These are phyloP conservation scores for Aspergillus wentii DNA, from an alignment of 495 filamentous ascomycete species.

Conservation along the genomic window DNA sequence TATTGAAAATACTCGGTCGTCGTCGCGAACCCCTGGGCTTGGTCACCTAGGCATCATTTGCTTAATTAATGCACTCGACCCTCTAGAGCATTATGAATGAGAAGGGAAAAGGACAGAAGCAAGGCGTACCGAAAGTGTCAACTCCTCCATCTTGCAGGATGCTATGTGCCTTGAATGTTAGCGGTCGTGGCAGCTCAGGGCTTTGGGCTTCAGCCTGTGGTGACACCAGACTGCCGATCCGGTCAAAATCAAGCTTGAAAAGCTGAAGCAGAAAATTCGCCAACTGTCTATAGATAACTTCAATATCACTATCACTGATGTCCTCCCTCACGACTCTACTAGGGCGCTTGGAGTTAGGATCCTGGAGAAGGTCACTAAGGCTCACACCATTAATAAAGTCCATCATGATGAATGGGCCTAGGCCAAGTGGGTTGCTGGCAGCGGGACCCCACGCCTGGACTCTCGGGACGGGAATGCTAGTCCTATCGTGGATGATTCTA, in stretches of 20 bases:
- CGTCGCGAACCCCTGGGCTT: slow-evolving; percentile 22
- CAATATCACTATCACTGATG: slow-evolving; percentile 17
- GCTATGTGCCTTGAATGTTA: slow-evolving; percentile 28
- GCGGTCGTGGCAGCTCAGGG: slow-evolving; percentile 14
- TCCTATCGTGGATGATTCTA: slow-evolving; percentile 26
- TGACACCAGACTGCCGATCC: slow-evolving; percentile 14
- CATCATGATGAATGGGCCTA: slow-evolving; percentile 44
- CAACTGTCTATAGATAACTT: slow-evolving; percentile 25
- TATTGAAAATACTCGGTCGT: slow-evolving; percentile 30
- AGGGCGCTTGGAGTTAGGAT: slow-evolving; percentile 9
- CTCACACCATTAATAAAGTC: slow-evolving; percentile 36
- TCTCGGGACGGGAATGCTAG: slow-evolving; percentile 38
- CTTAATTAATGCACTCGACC: slow-evolving; percentile 1
- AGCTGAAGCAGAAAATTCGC: slow-evolving; percentile 24
- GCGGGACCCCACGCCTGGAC: slow-evolving; percentile 33
- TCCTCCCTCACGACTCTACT: slow-evolving; percentile 19
- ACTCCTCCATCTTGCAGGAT: slow-evolving; percentile 29
- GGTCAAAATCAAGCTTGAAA: slow-evolving; percentile 21
- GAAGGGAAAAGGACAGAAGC: slow-evolving; percentile 1
- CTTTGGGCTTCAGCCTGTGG: slow-evolving; percentile 8
- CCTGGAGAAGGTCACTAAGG: slow-evolving; percentile 17
- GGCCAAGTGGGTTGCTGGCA: slow-evolving; percentile 25
- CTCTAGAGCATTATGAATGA: background rate
- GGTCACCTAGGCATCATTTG: slow-evolving; percentile 21
- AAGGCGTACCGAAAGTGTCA: slow-evolving; percentile 23